Evolutionary conservation across 306 rosid species (phyloP).

Genomic region (Citrullus mucosospermus): DNA sequence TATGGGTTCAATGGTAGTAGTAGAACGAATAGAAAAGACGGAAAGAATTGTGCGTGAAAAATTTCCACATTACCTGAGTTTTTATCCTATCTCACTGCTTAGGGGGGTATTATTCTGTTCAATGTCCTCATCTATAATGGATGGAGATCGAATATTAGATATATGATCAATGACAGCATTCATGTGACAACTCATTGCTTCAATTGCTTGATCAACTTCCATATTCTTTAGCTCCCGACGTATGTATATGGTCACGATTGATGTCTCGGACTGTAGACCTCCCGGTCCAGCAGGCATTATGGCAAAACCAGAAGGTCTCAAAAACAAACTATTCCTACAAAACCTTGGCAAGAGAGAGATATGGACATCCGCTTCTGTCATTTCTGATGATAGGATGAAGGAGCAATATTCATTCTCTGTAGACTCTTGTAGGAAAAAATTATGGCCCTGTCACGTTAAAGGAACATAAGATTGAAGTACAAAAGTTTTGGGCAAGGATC

Average conservation of each 20-base stretch:
- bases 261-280: slow-evolving; percentile 8
- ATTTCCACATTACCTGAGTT: neutral
- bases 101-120: neutral
- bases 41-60: neutral
- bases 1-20: neutral
- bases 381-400: slow-evolving; percentile 6
- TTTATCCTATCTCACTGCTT: neutral
- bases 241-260: slow-evolving; percentile 9
- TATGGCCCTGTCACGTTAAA: neutral
- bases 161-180: neutral
- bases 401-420: slow-evolving; percentile 13
- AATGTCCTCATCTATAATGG: neutral
- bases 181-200: slow-evolving; percentile 2
- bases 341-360: neutral
- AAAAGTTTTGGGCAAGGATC: neutral
- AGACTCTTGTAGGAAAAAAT: slow-evolving; percentile 15
- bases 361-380: neutral
- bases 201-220: slow-evolving; percentile 1
- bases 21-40: neutral
- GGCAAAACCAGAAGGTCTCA: slow-evolving; percentile 16
- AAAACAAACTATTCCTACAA: neutral
- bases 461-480: neutral
- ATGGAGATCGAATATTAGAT: neutral
- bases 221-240: slow-evolving; percentile 7
- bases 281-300: slow-evolving; percentile 12